These are phyloP conservation scores for Microcyclospora tardicrescens DNA, from an alignment of 2,329 filamentous ascomycete genomes.

Conservation along the genomic window DNA sequence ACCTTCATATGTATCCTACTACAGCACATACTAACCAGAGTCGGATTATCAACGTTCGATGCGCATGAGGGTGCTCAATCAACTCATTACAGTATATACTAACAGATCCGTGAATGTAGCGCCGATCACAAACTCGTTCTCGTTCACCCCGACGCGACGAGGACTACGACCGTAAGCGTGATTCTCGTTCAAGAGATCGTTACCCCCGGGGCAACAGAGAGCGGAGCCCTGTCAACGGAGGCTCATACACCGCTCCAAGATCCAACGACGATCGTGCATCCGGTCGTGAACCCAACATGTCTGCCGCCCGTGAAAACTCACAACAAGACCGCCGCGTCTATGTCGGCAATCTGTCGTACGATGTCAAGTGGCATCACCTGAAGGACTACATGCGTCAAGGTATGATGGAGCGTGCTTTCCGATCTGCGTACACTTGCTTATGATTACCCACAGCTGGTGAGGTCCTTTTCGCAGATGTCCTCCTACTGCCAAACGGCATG, in stretches of 20 bases:
- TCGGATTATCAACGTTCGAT: too few relatives aligned
- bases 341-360: conserved; percentile 96
- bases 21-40: too few relatives aligned
- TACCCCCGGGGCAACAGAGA: conserved; percentile 33
- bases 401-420: conserved; percentile 38
- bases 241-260: conserved; percentile 33
- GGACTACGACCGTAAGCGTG: conserved; percentile 10
- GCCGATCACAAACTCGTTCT: conserved; percentile 34
- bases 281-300: conserved; percentile 93
- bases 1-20: too few relatives aligned
- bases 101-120: not conserved
- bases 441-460: conserved; percentile 63
- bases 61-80: too few relatives aligned
- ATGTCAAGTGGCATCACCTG: conserved; percentile 99
- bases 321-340: conserved; percentile 99
- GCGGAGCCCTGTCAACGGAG: conserved; percentile 65
- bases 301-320: conserved; percentile 80
- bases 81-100: too few relatives aligned
- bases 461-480: conserved; percentile 97
- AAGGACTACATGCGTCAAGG: conserved; percentile 99
- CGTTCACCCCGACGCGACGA: conserved; percentile 43
- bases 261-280: conserved; percentile 71
- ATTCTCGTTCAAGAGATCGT: conserved; percentile 9
- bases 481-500: conserved; percentile 99
- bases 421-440: not conserved